Base-by-base conservation (phyloP, 2,329 filamentous ascomycete genomes). In the Cladosporium austrohemisphaericum region DNA sequence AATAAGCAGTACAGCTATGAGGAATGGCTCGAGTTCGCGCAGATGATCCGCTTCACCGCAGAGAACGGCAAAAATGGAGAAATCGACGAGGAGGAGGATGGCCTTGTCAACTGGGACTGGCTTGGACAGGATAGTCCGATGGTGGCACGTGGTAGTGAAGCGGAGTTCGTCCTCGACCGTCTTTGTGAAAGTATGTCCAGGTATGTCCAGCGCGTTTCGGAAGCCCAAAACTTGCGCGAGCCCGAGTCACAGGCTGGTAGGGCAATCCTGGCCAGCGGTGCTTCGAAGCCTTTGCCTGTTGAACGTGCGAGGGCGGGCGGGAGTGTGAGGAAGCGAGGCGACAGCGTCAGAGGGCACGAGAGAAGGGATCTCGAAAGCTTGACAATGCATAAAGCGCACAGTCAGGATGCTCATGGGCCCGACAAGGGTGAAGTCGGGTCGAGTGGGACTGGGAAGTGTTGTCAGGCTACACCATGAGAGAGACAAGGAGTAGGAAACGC, bases 1-100 rank as follows among this genome's bases (percentile, higher is more conserved):
- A 74, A 77, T 0, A 83, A 82, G 49, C 77, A 76, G 47, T 96
- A 95, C 64, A 76, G 73, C 0, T 96, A 90, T 55, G 82, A 90
- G 57, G 85, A 95, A 63, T 95, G 90, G 91, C 85, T 86, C 0
- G 87, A 88, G 72, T 93, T 88, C 58, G 83, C 91, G 6, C 79
- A 80, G 18, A 75, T 95, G 25, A 86, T 95, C 29, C 72, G 78
- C 2, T 83, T 83, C 55, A 71, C 72, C 2, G 60, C 62, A 1
- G 44, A 38, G n/a, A 48, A 36, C n/a, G 47, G 57, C 11, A 56
- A 55, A 9, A 52, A 18, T 3, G 26, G 35, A 4, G 54, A 77
- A 67, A 29, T 64, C 60, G 46, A 68, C 62, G 44, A 80, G 50
- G 76, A 79, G 16, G 73, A 78, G n/a, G 76, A 79, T 22, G 80